phyloP scores from a whole-genome alignment of 768 basidiomycete species.

The Suillus americanus region DNA sequence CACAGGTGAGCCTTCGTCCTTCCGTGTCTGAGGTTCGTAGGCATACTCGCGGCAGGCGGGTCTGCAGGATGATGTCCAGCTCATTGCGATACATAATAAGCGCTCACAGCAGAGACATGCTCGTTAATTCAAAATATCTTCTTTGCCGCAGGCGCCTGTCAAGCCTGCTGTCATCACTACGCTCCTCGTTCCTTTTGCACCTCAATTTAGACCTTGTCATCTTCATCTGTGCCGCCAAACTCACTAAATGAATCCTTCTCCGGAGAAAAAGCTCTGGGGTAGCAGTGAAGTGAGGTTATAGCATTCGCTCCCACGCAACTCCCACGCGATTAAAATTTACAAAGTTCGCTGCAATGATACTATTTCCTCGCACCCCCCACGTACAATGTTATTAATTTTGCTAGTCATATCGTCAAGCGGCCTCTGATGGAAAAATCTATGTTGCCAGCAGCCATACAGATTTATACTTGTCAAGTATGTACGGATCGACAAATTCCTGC shows the following conservation, averaged over 20 bases:
- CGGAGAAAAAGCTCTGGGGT: background rate
- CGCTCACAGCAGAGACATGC: background rate
- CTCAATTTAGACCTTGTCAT: background rate
- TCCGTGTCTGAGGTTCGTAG: background rate
- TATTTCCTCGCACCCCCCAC: too few species aligned
- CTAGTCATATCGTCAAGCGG: too few species aligned
- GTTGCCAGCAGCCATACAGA: too few species aligned
- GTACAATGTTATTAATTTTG: too few species aligned
- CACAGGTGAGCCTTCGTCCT: background rate
- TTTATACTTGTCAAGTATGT: too few species aligned
- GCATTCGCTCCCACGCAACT: too few species aligned
- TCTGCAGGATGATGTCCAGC: too few species aligned
- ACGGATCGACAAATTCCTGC: background rate
- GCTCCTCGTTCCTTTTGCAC: background rate
- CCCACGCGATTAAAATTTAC: too few species aligned
- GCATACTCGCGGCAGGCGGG: background rate
- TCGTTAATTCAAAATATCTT: background rate
- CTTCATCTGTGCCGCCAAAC: background rate
- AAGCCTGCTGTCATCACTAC: too few species aligned
- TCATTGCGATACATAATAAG: background rate
- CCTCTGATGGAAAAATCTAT: too few species aligned
- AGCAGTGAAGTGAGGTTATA: background rate
- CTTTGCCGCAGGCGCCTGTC: background rate
- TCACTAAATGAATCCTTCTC: background rate
- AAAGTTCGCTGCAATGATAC: too few species aligned